Evolutionary conservation across 352 stramenopile species (phyloP).

Genomic region (Phytophthora megakarya): DNA sequence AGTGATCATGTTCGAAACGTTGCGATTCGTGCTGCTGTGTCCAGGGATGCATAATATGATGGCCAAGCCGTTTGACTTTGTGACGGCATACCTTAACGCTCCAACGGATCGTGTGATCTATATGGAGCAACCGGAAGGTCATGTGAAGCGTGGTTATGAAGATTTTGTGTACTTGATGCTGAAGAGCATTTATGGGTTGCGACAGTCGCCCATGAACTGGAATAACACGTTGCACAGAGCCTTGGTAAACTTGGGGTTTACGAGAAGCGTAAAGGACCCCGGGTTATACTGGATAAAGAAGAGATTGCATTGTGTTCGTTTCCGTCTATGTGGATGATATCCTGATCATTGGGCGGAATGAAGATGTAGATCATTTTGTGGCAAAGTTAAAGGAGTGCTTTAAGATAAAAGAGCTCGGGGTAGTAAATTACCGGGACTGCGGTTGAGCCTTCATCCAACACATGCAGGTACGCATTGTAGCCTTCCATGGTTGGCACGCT

Average conservation of each 20-base stretch:
- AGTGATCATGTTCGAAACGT: conserved; percentile 13
- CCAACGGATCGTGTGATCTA: conserved; percentile 11
- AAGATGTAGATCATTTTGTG: no score
- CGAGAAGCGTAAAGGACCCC: no score
- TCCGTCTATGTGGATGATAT: no score
- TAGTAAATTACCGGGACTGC: no score
- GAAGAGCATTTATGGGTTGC: conserved; percentile 12
- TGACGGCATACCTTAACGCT: conserved; percentile 11
- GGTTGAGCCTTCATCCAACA: conserved; percentile 14
- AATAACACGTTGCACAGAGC: conserved; percentile 13
- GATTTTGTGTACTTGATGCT: conserved; percentile 7
- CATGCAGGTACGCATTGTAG: conserved; percentile 12
- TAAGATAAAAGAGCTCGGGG: no score
- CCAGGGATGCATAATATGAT: not conserved
- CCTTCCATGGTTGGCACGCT: not conserved
- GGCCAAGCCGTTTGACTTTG: conserved; percentile 14
- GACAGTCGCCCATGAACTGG: conserved; percentile 4
- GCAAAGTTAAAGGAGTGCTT: no score
- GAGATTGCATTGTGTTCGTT: no score
- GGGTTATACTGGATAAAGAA: no score
- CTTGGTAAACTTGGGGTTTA: no score
- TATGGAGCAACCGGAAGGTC: conserved; percentile 6
- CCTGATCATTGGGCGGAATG: no score
- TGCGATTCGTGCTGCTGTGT: conserved; percentile 14
- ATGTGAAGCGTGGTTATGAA: conserved; percentile 14